These are phyloP conservation scores for Podila verticillata DNA, from an alignment of 192 early-diverging fungal species.

Conservation along the genomic window DNA sequence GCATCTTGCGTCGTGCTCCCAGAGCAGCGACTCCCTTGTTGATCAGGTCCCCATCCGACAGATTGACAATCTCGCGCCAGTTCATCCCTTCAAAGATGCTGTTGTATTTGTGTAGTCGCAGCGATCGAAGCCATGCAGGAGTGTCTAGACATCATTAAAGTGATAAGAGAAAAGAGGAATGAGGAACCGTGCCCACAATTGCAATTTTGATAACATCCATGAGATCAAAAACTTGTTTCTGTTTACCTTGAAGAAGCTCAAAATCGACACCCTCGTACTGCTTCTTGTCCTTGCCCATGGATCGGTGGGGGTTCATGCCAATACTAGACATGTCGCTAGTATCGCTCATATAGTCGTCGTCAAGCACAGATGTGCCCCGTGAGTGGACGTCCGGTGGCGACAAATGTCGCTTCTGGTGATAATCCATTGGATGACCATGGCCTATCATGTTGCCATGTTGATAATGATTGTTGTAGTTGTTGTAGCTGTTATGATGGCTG, in stretches of 20 bases:
- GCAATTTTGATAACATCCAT: too few species aligned
- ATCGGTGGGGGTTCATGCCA: constrained; percentile 29
- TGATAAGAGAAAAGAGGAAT: background rate
- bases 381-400: constrained; percentile 28
- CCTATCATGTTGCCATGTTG: background rate
- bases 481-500: constrained; percentile 5
- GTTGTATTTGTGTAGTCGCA: constrained; percentile 97
- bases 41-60: constrained; percentile 84
- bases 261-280: constrained; percentile 80
- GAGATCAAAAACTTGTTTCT: background rate
- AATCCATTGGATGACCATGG: constrained; percentile 19
- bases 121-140: constrained; percentile 89
- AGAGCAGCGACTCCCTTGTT: constrained; percentile 90
- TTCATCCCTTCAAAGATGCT: constrained; percentile 86
- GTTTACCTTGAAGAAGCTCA: constrained; percentile 72
- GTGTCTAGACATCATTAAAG: constrained; percentile 68
- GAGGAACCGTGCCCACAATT: background rate
- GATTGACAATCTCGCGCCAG: constrained; percentile 90
- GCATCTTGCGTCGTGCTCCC: constrained; percentile 95
- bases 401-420: constrained; percentile 43
- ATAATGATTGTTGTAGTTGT: constrained; percentile 1
- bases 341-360: constrained; percentile 51
- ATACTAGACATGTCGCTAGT: constrained; percentile 50
- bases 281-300: constrained; percentile 74
- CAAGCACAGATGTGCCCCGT: constrained; percentile 11